A percentile compares a stretch with the other conserved stretches of the same genome.
These are phyloP conservation scores for Pseudozyma tsukubaensis DNA, from an alignment of 1,284 basidiomycete species.

Conservation along the genomic window DNA sequence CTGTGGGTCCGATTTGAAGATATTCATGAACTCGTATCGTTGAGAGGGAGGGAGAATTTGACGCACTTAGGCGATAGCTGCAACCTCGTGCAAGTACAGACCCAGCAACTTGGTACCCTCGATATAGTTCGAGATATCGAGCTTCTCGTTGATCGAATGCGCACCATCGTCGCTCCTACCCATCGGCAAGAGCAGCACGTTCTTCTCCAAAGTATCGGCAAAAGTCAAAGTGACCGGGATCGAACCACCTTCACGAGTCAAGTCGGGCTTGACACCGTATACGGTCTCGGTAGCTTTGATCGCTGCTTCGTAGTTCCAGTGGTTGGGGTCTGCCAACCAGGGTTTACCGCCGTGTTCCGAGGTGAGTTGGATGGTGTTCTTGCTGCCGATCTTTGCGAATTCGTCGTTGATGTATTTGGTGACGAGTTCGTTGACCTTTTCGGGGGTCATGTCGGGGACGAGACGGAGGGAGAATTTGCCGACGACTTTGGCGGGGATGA, in stretches of 20 bases:
- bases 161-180: slow-evolving; percentile 81
- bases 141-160: slow-evolving; percentile 94
- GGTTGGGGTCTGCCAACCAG: slow-evolving; percentile 70
- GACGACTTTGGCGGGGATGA: slow-evolving; percentile 88
- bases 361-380: slow-evolving; percentile 64
- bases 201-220: slow-evolving; percentile 74
- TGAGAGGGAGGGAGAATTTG: no score
- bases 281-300: slow-evolving; percentile 83
- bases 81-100: slow-evolving; percentile 84
- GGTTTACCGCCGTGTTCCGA: slow-evolving; percentile 66
- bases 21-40: no score
- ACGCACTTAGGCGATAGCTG: slow-evolving; percentile 64
- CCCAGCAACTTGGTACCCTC: slow-evolving; percentile 80
- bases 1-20: no score
- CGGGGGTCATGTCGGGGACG: slow-evolving; percentile 85
- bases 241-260: slow-evolving; percentile 93
- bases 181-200: slow-evolving; percentile 89
- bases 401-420: slow-evolving; percentile 62
- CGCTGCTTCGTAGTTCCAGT: slow-evolving; percentile 96
- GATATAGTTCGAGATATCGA: slow-evolving; percentile 92
- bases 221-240: slow-evolving; percentile 97
- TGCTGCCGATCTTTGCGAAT: slow-evolving; percentile 64
- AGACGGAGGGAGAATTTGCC: slow-evolving; percentile 74
- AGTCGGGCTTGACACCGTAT: slow-evolving; percentile 84
- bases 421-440: slow-evolving; percentile 62